phyloP scores from a whole-genome alignment of 139 green algal species.

The Tetradesmus obliquus region DNA sequence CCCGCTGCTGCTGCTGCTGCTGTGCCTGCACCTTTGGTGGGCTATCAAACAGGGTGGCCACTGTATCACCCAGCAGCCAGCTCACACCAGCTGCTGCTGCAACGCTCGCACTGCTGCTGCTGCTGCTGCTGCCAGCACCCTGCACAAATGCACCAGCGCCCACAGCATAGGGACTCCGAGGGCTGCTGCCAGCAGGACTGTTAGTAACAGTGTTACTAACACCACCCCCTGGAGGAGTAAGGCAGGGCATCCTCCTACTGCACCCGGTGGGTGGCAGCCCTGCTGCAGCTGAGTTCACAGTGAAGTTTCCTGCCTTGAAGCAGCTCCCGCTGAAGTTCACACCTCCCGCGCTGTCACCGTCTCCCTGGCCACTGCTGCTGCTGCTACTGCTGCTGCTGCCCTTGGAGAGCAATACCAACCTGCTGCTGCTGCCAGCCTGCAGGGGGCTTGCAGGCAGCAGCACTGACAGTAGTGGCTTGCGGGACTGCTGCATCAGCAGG shows the following conservation, averaged over 20 bases:
- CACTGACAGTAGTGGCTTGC: not conserved
- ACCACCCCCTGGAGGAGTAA: not conserved
- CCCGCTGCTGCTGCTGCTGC: not conserved
- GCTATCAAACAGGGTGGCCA: not conserved
- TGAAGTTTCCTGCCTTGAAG: not conserved
- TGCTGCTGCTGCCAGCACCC: not conserved
- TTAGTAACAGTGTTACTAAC: not conserved
- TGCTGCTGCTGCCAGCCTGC: not conserved
- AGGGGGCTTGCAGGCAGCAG: not conserved
- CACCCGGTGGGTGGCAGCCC: not conserved
- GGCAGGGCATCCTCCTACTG: not conserved
- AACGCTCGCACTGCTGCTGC: not conserved
- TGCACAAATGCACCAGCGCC: not conserved
- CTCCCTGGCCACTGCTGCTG: not conserved
- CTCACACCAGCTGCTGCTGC: not conserved
- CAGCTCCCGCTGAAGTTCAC: not conserved
- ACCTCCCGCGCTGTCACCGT: not conserved
- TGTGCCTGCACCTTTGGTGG: not conserved
- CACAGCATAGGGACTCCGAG: not conserved
- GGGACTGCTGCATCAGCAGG: not conserved
- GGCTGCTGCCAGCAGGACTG: not conserved
- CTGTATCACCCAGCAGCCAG: not conserved
- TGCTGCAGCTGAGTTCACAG: not conserved
- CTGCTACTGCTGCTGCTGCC: not conserved
- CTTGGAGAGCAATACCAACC: not conserved